Percentiles rank a stretch among this genome's conserved stretches.
phyloP scores from a whole-genome alignment of 2,329 filamentous ascomycete genomes.

The Incumbomyces lentus region DNA sequence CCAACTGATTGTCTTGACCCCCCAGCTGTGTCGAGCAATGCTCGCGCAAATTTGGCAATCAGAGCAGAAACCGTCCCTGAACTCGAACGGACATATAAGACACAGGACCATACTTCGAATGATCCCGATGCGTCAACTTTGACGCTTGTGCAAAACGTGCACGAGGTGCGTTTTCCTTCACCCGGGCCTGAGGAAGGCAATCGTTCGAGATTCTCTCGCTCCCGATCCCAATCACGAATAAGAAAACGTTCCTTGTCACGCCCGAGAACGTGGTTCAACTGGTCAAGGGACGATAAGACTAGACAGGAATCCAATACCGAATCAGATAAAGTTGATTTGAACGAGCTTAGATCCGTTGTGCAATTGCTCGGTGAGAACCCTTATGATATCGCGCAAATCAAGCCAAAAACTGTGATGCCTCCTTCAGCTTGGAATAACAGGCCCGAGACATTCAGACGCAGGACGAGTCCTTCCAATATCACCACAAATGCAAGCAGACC shows the following conservation, averaged over 20 bases:
- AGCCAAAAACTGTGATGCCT: neutral
- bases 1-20: constrained; percentile 13
- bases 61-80: constrained; percentile 18
- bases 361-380: constrained; percentile 13
- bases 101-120: constrained; percentile 6
- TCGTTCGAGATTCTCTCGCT: constrained; percentile 8
- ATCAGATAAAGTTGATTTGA: constrained; percentile 8
- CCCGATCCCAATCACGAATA: constrained; percentile 3
- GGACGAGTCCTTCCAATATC: constrained; percentile 7
- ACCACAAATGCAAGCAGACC: constrained; percentile 5
- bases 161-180: constrained; percentile 18
- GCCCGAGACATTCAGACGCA: neutral
- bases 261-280: constrained; percentile 15
- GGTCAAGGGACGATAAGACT: constrained; percentile 10
- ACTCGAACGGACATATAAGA: constrained; percentile 16
- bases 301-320: constrained; percentile 7
- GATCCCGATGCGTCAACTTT: constrained; percentile 10
- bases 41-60: constrained; percentile 16
- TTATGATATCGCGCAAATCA: constrained; percentile 13
- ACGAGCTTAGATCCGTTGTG: constrained; percentile 14
- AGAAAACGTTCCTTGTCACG: constrained; percentile 8
- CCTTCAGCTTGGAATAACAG: neutral
- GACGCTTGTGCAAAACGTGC: constrained; percentile 7
- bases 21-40: constrained; percentile 13
- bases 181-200: constrained; percentile 11